Conservation (phyloP, 73 alveolate genomes). For the Paramecium caudatum region DNA sequence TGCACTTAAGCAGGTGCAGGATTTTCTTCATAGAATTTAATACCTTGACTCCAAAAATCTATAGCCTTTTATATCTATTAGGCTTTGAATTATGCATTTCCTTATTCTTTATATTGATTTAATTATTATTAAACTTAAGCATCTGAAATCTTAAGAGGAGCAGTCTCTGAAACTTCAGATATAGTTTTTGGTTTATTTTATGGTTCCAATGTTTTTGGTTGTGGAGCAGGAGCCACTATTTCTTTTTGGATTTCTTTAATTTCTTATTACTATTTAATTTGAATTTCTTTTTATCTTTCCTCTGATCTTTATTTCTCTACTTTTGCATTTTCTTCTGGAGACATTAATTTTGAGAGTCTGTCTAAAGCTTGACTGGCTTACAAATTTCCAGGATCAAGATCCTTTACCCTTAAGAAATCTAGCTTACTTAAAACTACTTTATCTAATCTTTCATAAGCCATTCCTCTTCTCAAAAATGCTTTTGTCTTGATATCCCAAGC, state of each 20-base stretch:
- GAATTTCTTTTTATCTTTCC: slow-evolving; percentile 1
- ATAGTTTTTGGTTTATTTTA: background rate
- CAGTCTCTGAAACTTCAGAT: background rate
- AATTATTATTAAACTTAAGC: background rate
- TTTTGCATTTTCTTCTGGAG: slow-evolving; percentile 53
- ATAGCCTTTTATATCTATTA: slow-evolving; percentile 61
- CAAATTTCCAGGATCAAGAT: slow-evolving; percentile 70
- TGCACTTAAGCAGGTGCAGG: slow-evolving; percentile 32
- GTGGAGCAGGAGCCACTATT: background rate
- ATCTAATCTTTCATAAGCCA: slow-evolving; percentile 74
- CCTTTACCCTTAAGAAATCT: slow-evolving; percentile 66
- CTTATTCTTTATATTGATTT: background rate
- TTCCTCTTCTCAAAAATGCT: slow-evolving; percentile 76
- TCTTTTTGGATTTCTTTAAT: slow-evolving; percentile 43
- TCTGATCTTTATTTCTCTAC: slow-evolving; percentile 48
- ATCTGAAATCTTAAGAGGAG: background rate
- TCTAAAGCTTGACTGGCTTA: slow-evolving; percentile 62
- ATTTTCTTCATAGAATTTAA: slow-evolving; percentile 49
- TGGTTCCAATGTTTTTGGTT: background rate
- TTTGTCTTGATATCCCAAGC: slow-evolving; percentile 59
- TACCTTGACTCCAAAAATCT: slow-evolving; percentile 40
- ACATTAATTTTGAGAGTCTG: slow-evolving; percentile 64
- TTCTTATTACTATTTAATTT: background rate
- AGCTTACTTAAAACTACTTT: slow-evolving; percentile 27
- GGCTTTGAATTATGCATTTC: background rate